A percentile compares a stretch with the other conserved stretches of the same genome.
These are phyloP conservation scores for Mucor lusitanicus DNA, from an alignment of 371 early-diverging fungal species.

Conservation along the genomic window DNA sequence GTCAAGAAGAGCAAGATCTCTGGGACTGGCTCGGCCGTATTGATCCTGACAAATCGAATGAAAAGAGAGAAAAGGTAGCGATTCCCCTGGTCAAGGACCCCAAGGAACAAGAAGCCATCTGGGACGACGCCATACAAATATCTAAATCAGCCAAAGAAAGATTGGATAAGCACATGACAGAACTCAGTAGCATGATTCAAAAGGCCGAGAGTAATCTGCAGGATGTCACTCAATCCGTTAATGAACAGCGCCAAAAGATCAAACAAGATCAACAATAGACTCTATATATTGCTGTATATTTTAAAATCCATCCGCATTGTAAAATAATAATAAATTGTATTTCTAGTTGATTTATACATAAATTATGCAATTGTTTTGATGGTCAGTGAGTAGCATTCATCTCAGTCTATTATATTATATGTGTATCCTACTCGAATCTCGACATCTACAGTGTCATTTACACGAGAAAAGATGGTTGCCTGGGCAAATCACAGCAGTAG, in stretches of 20 bases:
- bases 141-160: slow-evolving; percentile 17
- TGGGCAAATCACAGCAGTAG: too few species aligned
- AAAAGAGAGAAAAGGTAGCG: neutral
- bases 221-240: slow-evolving; percentile 20
- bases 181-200: slow-evolving; percentile 25
- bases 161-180: slow-evolving; percentile 24
- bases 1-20: slow-evolving; percentile 16
- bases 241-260: slow-evolving; percentile 22
- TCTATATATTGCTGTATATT: too few species aligned
- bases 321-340: neutral
- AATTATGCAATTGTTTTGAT: too few species aligned
- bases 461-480: too few species aligned
- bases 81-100: neutral
- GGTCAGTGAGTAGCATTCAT: too few species aligned
- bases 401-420: too few species aligned
- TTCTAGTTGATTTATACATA: too few species aligned
- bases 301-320: too few species aligned
- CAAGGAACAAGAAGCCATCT: slow-evolving; percentile 11
- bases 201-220: slow-evolving; percentile 25
- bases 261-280: neutral
- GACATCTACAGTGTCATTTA: too few species aligned
- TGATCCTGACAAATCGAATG: slow-evolving; percentile 17
- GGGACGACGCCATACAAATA: slow-evolving; percentile 8
- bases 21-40: slow-evolving; percentile 22
- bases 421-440: too few species aligned